Percentiles rank a stretch among this genome's conserved stretches.
Evolutionary conservation across 352 stramenopile species (phyloP).

Genomic region (Globisporangium acanthophoron): DNA sequence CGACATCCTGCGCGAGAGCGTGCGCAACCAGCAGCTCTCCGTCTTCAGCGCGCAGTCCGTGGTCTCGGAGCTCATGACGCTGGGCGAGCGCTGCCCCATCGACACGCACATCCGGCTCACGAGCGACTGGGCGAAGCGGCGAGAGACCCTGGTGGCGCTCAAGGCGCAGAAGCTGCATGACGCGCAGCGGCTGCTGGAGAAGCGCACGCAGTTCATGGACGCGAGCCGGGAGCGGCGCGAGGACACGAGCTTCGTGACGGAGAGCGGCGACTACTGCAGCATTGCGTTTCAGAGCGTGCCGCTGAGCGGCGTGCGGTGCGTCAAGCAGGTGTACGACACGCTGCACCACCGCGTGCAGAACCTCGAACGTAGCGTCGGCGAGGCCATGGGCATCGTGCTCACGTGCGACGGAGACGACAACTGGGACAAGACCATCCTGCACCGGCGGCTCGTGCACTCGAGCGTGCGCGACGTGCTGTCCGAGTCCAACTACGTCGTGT

Average conservation of each 20-base stretch:
- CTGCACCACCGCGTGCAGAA: conserved; percentile 11
- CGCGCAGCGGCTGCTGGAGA: conserved; percentile 35
- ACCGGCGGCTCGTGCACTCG: conserved; percentile 12
- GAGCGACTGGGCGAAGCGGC: conserved; percentile 25
- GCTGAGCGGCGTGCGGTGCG: conserved; percentile 2
- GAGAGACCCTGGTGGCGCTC: conserved; percentile 29
- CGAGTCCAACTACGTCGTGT: conserved; percentile 19
- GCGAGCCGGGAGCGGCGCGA: conserved; percentile 7
- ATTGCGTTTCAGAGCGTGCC: conserved; percentile 10
- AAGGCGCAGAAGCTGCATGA: conserved; percentile 42
- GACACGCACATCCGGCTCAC: conserved; percentile 41
- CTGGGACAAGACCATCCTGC: conserved; percentile 19
- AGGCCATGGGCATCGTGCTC: conserved; percentile 11
- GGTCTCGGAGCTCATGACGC: conserved; percentile 34
- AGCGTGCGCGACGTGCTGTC: conserved; percentile 14
- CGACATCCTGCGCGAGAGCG: conserved; percentile 32
- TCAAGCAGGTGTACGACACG: conserved; percentile 12
- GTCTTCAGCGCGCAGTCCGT: conserved; percentile 36
- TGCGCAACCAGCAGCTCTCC: conserved; percentile 44
- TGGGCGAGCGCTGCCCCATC: conserved; percentile 25
- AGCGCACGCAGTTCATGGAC: conserved; percentile 43
- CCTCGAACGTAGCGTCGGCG: conserved; percentile 14
- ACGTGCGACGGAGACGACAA: conserved; percentile 16
- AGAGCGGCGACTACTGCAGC: conserved; percentile 13
- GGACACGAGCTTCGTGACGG: conserved; percentile 5